phyloP scores from a whole-genome alignment of 176 grass and related monocot species.

The Zoysia pacifica region DNA sequence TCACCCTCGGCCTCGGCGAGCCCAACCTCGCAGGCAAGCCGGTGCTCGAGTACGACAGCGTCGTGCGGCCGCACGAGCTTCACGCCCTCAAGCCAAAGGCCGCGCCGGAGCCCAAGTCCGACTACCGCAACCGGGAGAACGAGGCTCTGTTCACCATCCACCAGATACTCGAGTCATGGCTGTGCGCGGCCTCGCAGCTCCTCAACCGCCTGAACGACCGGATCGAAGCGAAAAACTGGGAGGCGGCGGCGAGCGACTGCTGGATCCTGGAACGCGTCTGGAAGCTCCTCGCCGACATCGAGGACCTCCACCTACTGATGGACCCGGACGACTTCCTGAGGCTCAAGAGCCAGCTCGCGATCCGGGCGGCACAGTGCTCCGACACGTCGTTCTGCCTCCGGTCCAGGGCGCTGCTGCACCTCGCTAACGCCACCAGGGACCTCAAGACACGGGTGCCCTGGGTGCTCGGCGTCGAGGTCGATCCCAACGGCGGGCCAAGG shows the following conservation, averaged over 20 bases:
- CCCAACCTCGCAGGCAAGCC: constrained; percentile 94
- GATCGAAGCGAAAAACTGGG: constrained; percentile 68
- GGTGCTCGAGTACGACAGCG: constrained; percentile 76
- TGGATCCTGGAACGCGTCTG: constrained; percentile 83
- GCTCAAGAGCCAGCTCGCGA: constrained; percentile 82
- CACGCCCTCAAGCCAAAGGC: constrained; percentile 65
- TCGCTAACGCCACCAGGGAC: constrained; percentile 56
- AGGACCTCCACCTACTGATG: constrained; percentile 91
- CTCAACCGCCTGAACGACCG: constrained; percentile 50
- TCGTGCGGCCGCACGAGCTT: constrained; percentile 76
- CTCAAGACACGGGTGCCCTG: constrained; percentile 70
- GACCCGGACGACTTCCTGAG: constrained; percentile 92
- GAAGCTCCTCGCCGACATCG: constrained; percentile 83
- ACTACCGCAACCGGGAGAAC: constrained; percentile 61
- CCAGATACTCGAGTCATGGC: constrained; percentile 94
- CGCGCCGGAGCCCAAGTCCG: constrained; percentile 45
- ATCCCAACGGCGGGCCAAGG: constrained; percentile 82
- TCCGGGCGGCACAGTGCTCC: constrained; percentile 49
- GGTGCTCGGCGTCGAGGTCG: constrained; percentile 78
- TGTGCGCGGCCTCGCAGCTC: constrained; percentile 57
- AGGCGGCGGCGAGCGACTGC: constrained; percentile 67
- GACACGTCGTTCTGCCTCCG: constrained; percentile 78
- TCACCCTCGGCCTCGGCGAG: constrained; percentile 89
- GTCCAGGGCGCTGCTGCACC: constrained; percentile 61
- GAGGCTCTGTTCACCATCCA: constrained; percentile 62